These are phyloP conservation scores for Tetrapisispora arboricola DNA, from an alignment of 805 yeast genomes.

Conservation along the genomic window DNA sequence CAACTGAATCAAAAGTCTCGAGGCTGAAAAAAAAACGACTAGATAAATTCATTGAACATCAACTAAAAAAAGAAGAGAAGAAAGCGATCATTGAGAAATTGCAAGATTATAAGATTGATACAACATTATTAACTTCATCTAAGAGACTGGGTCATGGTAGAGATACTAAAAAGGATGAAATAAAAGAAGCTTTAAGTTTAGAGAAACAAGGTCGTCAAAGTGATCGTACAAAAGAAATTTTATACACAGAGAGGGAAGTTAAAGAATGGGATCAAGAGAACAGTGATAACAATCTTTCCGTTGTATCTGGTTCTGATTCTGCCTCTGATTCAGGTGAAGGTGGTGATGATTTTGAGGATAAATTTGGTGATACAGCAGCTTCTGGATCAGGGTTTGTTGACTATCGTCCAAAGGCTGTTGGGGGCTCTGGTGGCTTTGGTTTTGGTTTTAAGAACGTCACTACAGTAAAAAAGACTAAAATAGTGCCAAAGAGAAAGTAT, in stretches of 20 bases:
- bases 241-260: conserved; percentile 60
- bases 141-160: conserved; percentile 69
- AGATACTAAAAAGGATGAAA: conserved; percentile 55
- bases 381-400: conserved; percentile 48
- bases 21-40: conserved; percentile 66
- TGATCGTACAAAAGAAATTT: conserved; percentile 47
- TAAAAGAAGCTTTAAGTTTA: conserved; percentile 62
- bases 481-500: conserved; percentile 41
- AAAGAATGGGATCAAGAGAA: conserved; percentile 47
- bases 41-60: conserved; percentile 89
- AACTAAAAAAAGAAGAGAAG: conserved; percentile 79
- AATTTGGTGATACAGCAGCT: conserved; percentile 16
- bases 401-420: conserved; percentile 48
- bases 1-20: conserved; percentile 60
- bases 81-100: conserved; percentile 65
- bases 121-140: conserved; percentile 57
- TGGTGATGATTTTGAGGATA: conserved; percentile 19
- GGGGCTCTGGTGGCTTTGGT: conserved; percentile 60
- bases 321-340: conserved; percentile 9
- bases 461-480: conserved; percentile 32
- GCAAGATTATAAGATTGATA: conserved; percentile 52
- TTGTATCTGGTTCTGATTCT: no score
- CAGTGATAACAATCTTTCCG: conserved; percentile 15
- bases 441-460: conserved; percentile 54
- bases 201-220: conserved; percentile 63